Percentiles rank a stretch among this genome's conserved stretches.
Conservation (phyloP, 2,329 filamentous ascomycete species). For the Hysterium pulicare region DNA sequence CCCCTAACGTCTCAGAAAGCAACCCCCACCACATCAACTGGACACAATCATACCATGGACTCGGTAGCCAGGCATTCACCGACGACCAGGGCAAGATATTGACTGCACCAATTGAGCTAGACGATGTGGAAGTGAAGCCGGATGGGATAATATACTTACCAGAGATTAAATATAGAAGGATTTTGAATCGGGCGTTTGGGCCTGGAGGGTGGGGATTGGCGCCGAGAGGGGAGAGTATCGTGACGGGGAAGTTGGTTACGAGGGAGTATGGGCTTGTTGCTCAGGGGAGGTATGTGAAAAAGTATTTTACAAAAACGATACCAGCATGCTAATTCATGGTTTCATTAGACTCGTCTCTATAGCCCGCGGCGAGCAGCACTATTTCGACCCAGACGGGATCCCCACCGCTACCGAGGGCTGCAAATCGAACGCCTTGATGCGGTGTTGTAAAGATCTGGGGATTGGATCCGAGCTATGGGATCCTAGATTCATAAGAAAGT, state of each 20-base stretch:
- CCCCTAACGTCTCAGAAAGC: constrained; percentile 47
- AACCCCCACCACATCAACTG: constrained; percentile 65
- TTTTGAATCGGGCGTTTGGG: constrained; percentile 86
- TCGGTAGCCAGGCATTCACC: constrained; percentile 68
- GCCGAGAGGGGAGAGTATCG: constrained; percentile 78
- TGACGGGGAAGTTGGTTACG: constrained; percentile 77
- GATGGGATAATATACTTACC: constrained; percentile 95
- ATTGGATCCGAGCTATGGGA: constrained; percentile 97
- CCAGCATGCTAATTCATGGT: too few relatives aligned
- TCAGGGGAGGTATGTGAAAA: constrained; percentile 68
- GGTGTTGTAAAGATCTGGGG: constrained; percentile 96
- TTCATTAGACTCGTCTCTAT: constrained; percentile 75
- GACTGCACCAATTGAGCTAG: constrained; percentile 61
- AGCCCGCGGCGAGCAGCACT: constrained; percentile 90
- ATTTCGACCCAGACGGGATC: constrained; percentile 85
- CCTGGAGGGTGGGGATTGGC: constrained; percentile 95
- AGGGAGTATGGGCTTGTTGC: constrained; percentile 91
- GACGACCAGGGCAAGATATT: constrained; percentile 67
- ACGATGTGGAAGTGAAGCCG: constrained; percentile 94
- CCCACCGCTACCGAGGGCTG: constrained; percentile 94
- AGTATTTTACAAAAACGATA: too few relatives aligned
- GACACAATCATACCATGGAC: constrained; percentile 78
- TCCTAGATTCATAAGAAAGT: constrained; percentile 81
- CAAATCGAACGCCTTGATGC: constrained; percentile 96
- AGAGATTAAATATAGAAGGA: constrained; percentile 95